Percentiles rank a stretch among this genome's conserved stretches.
Conservation (phyloP, 2,329 filamentous ascomycete species). For the Myriosclerotinia curreyana region DNA sequence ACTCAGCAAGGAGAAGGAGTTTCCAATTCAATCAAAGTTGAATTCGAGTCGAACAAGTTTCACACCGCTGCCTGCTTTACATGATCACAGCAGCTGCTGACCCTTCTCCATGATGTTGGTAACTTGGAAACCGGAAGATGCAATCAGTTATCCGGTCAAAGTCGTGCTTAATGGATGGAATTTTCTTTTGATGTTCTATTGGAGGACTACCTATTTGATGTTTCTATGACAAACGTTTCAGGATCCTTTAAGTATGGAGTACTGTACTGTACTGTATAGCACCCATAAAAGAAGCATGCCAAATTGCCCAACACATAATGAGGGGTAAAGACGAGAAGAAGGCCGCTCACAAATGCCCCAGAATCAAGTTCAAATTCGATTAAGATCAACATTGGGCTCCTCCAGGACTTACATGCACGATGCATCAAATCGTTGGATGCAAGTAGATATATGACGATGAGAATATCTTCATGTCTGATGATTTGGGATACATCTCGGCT, state of each 20-base stretch:
- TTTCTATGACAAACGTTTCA: slow-evolving; percentile 21
- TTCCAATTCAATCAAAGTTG: too few species aligned
- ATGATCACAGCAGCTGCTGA: slow-evolving; percentile 16
- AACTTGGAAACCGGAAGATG: slow-evolving; percentile 12
- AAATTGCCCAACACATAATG: too few species aligned
- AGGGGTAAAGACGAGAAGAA: too few species aligned
- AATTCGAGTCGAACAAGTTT: background rate
- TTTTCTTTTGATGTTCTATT: background rate
- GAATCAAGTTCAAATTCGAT: background rate
- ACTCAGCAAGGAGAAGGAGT: too few species aligned
- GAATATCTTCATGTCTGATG: slow-evolving; percentile 13
- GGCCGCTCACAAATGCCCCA: too few species aligned
- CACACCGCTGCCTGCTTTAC: background rate
- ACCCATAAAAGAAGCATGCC: background rate
- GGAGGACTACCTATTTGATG: background rate
- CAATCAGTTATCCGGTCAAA: slow-evolving; percentile 4
- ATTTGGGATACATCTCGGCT: slow-evolving; percentile 5
- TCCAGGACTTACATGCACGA: background rate
- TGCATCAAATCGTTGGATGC: background rate
- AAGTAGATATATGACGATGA: slow-evolving; percentile 2
- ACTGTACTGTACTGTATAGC: background rate
- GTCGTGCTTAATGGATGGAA: slow-evolving; percentile 12
- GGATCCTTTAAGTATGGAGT: background rate
- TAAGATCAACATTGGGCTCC: slow-evolving; percentile 5
- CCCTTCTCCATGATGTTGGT: slow-evolving; percentile 13